These are phyloP conservation scores for Scleromitrula shiraiana DNA, from an alignment of 2,329 filamentous ascomycete species.

Conservation along the genomic window DNA sequence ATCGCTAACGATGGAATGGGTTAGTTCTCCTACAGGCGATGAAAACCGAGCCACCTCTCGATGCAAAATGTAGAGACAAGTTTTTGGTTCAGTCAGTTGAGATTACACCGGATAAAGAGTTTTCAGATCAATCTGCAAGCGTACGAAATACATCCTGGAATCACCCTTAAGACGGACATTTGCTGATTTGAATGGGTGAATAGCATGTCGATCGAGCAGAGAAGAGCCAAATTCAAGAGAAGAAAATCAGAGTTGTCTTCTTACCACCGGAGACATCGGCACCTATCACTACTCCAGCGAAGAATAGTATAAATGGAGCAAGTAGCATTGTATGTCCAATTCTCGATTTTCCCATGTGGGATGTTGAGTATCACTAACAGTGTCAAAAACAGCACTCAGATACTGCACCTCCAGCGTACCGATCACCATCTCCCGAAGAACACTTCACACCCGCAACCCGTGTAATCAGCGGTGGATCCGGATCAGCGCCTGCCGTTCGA, in stretches of 20 bases:
- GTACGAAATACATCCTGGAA: slow-evolving; percentile 41
- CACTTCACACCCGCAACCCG: slow-evolving; percentile 27
- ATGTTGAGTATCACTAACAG: background rate
- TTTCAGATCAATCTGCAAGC: slow-evolving; percentile 69
- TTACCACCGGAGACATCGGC: slow-evolving; percentile 50
- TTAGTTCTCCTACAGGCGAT: slow-evolving; percentile 97
- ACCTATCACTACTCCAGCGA: slow-evolving; percentile 22
- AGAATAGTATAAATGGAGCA: slow-evolving; percentile 22
- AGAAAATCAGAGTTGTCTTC: slow-evolving; percentile 91
- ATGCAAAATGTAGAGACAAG: slow-evolving; percentile 92
- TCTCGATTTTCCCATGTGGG: background rate
- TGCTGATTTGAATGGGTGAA: slow-evolving; percentile 40
- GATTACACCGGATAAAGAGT: slow-evolving; percentile 77
- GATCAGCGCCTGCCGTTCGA: slow-evolving; percentile 35
- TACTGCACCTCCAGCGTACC: slow-evolving; percentile 39
- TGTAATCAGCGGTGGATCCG: slow-evolving; percentile 19
- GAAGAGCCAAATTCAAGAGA: slow-evolving; percentile 77
- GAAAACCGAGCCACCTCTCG: slow-evolving; percentile 83
- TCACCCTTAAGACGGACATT: background rate
- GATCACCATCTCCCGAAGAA: slow-evolving; percentile 44
- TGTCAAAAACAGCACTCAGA: slow-evolving; percentile 13
- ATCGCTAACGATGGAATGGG: slow-evolving; percentile 16
- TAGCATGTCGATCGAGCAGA: slow-evolving; percentile 62
- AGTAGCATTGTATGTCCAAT: slow-evolving; percentile 18
- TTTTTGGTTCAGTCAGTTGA: slow-evolving; percentile 91